Conservation (phyloP, 2,329 filamentous ascomycete species). For the Pseudodiploospora longispora region DNA sequence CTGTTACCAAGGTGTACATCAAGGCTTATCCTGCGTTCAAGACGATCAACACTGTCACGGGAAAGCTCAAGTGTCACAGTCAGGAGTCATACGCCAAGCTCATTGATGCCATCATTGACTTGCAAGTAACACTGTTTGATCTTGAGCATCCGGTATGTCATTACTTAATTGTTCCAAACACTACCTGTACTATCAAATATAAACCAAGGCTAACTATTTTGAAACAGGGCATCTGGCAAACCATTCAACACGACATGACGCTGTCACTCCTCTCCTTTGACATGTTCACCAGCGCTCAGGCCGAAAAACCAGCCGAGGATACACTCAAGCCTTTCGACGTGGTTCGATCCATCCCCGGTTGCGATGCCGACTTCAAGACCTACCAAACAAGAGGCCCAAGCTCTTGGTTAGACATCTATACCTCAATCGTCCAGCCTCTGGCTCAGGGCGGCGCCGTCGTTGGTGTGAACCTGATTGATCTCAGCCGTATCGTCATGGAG, state of each 20-base stretch:
- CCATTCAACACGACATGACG: neutral
- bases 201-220: neutral
- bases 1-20: conserved; percentile 5
- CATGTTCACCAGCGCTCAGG: neutral
- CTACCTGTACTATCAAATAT: neutral
- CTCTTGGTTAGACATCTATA: neutral
- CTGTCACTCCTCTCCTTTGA: neutral
- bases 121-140: neutral
- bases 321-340: neutral
- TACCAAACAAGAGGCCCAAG: neutral
- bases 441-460: neutral
- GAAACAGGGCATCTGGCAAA: conserved; percentile 1
- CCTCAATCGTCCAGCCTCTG: neutral
- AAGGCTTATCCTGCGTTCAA: conserved; percentile 4
- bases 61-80: neutral
- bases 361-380: neutral
- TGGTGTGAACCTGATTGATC: conserved; percentile 2
- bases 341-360: neutral
- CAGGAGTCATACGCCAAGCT: neutral
- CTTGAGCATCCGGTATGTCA: neutral
- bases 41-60: conserved; percentile 2
- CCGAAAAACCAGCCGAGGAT: neutral
- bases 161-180: neutral
- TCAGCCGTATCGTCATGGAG: neutral
- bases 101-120: neutral